Base-by-base conservation (phyloP, 345 rosid genomes). In the Geranium brycei region DNA sequence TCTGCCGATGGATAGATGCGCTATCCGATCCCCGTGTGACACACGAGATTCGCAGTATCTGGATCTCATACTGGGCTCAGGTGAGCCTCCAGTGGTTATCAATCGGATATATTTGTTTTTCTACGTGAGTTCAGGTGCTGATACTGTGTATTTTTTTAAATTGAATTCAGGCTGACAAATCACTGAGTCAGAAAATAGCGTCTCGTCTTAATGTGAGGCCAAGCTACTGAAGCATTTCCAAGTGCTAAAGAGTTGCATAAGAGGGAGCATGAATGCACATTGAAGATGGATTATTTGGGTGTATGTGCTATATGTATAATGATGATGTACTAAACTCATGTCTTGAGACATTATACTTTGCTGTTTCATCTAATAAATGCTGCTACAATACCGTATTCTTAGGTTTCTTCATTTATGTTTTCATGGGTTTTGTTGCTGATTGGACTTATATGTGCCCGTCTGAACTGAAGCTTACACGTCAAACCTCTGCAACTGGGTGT, bases 31-130 rank as follows among this genome's bases (percentile, higher is more conserved):
- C 85, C 7, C 97, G 99, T 11, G 85, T 85, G 58, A 93, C 97
- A 3, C 95, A 87, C 16, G 97, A 92, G 75, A 76, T 90, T 64
- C 80, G 87, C 61, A 69, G 85, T 73, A 86, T 93, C 70, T 93
- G 98, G 98, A 76, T 92, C 74, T 77, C 91, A 18, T 85, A 86
- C 79, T 92, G 93, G 88, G 66, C 86, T 71, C 85, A 88, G 95
- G 97, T 85, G 10, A 62, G 75, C 58, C 18, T 63, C 30, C 17
- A 18, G 53, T 10, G 53, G 10, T 47, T 47, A 5, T 47, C 53
- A 47, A 4, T 35, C 41, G 10, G 41, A 35, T 47, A 47, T 10
- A 47, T 47, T 47, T 13, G 15, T 47, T 47, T 13, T 47, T 47
- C 13, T 6, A n/a, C n/a, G 11, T 47, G 3, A 13, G 15, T 8